Conservation (phyloP, 208 protist species). For the Paratrypanosoma confusum region DNA sequence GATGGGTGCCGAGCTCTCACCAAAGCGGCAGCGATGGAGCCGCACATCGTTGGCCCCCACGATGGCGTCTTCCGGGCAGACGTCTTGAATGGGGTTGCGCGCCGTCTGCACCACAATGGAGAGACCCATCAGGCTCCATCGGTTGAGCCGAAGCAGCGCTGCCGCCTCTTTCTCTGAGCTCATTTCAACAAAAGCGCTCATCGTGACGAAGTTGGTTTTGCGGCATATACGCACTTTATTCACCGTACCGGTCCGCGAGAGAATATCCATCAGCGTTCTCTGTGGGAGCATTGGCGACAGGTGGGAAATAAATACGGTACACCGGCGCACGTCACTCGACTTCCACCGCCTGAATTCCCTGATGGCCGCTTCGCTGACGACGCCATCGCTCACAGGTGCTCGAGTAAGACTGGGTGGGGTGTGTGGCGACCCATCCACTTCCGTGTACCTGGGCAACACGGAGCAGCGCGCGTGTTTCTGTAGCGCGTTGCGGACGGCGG, state of each 20-base stretch:
- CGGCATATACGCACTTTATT: slow-evolving; percentile 74
- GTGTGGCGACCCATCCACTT: no score
- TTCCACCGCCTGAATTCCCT: no score
- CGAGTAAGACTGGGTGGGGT: no score
- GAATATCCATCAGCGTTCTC: slow-evolving; percentile 43
- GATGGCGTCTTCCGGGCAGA: slow-evolving; percentile 43
- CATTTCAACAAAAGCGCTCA: slow-evolving; percentile 85
- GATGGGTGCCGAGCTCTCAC: slow-evolving; percentile 15
- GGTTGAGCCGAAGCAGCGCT: slow-evolving; percentile 41
- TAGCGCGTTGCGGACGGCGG: no score
- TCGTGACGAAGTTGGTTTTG: slow-evolving; percentile 41
- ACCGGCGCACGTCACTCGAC: slow-evolving; percentile 26
- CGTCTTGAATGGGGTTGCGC: slow-evolving; percentile 70
- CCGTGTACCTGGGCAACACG: no score
- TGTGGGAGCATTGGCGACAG: slow-evolving; percentile 44
- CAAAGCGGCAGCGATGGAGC: slow-evolving; percentile 54
- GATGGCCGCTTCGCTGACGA: no score
- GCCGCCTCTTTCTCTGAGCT: slow-evolving; percentile 32
- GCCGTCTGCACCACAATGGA: slow-evolving; percentile 59
- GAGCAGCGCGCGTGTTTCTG: no score
- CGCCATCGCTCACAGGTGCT: no score
- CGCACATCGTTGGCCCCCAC: slow-evolving; percentile 19
- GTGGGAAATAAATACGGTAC: slow-evolving; percentile 71
- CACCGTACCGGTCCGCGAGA: slow-evolving; percentile 36
- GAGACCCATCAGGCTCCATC: slow-evolving; percentile 36